Evolutionary conservation across 2,329 filamentous ascomycete species (phyloP).

Genomic region (Exophiala phaeomuriformis): DNA sequence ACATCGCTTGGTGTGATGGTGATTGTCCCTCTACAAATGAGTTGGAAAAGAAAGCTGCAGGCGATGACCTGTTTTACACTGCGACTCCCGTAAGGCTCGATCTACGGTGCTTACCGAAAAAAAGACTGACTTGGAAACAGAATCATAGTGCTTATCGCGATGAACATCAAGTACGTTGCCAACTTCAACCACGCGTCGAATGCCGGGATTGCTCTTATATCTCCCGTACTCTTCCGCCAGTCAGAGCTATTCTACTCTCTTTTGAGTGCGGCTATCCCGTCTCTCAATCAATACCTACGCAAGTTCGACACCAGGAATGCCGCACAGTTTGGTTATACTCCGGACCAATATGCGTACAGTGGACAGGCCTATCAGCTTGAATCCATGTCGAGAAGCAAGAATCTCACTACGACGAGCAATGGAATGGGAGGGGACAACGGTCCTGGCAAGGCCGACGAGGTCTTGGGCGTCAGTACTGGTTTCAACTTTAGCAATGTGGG

Average conservation of each 20-base stretch:
- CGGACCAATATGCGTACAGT: constrained; percentile 1
- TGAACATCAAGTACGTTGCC: constrained; percentile 15
- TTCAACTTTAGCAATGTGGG: neutral
- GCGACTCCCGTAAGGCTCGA: constrained; percentile 74
- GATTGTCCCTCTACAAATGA: constrained; percentile 19
- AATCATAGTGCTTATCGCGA: constrained; percentile 15
- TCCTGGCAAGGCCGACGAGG: no score
- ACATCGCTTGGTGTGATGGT: constrained; percentile 10
- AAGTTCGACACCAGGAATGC: constrained; percentile 17
- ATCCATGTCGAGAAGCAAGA: neutral
- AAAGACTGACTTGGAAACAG: constrained; percentile 9
- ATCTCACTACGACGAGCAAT: neutral
- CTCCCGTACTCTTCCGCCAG: constrained; percentile 14
- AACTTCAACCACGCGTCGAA: constrained; percentile 7
- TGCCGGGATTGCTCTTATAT: constrained; percentile 13
- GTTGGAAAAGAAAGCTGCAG: constrained; percentile 47
- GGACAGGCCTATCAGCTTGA: constrained; percentile 10
- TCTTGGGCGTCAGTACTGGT: constrained; percentile 4
- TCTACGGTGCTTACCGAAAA: no score
- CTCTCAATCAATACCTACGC: constrained; percentile 18
- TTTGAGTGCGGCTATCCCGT: constrained; percentile 15
- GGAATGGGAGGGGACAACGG: constrained; percentile 1
- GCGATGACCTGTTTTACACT: constrained; percentile 65
- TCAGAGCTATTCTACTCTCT: constrained; percentile 16
- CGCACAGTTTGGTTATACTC: constrained; percentile 11